A percentile compares a stretch with the other conserved stretches of the same genome.
Evolutionary conservation across 176 grass and related monocot species (phyloP).

Genomic region (Ensete ventricosum): DNA sequence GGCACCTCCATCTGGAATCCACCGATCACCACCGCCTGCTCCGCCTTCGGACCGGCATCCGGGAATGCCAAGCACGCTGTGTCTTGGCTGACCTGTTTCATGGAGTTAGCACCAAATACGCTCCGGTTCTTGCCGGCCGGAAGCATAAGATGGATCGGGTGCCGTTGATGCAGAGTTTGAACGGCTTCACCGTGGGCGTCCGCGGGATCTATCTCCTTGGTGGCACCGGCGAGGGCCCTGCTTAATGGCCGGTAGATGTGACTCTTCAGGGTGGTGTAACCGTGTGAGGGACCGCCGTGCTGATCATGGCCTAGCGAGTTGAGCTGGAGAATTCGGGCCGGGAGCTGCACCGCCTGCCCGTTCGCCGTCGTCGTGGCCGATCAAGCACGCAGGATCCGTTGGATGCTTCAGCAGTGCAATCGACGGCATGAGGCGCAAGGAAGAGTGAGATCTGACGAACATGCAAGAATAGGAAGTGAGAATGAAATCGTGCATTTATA

Average conservation of each 20-base stretch:
- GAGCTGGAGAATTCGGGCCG: neutral
- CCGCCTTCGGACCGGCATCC: neutral
- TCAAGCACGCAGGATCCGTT: neutral
- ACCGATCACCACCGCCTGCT: constrained; percentile 35
- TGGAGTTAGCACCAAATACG: constrained; percentile 39
- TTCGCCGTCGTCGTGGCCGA: neutral
- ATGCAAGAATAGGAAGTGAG: too few relatives aligned
- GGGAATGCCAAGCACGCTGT: constrained; percentile 41
- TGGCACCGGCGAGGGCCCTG: constrained; percentile 21
- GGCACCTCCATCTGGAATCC: constrained; percentile 53
- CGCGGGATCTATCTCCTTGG: neutral
- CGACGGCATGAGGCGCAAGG: neutral
- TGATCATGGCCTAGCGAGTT: constrained; percentile 4
- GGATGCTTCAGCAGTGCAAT: neutral
- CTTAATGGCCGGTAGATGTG: constrained; percentile 37
- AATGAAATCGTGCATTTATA: too few relatives aligned
- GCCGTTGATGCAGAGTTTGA: constrained; percentile 46
- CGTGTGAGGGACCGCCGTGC: constrained; percentile 11
- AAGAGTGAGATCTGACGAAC: too few relatives aligned
- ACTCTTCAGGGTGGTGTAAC: constrained; percentile 28
- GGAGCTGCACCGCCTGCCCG: neutral
- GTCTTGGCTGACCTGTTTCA: constrained; percentile 22
- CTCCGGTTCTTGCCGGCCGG: constrained; percentile 38
- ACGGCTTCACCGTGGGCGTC: constrained; percentile 22
- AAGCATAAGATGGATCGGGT: constrained; percentile 26